phyloP scores from a whole-genome alignment of 1,139 yeast genomes.

The Candida sojae region DNA sequence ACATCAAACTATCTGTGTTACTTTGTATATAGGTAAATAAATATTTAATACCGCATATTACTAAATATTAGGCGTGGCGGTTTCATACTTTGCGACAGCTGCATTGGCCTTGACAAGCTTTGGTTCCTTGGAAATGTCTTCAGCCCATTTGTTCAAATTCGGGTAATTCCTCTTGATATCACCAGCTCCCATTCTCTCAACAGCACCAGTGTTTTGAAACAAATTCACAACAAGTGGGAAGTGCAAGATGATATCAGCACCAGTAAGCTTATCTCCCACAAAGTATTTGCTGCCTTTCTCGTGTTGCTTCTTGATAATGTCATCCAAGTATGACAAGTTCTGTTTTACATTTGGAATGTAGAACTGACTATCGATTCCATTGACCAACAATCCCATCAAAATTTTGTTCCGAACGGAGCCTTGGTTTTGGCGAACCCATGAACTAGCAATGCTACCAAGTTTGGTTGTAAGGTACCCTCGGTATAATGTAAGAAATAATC shows the following conservation, averaged over 20 bases:
- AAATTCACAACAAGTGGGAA: slow-evolving; percentile 33
- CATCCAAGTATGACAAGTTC: slow-evolving; percentile 33
- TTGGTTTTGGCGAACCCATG: slow-evolving; percentile 23
- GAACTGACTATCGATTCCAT: slow-evolving; percentile 27
- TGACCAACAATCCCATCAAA: slow-evolving; percentile 26
- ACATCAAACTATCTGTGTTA: no score
- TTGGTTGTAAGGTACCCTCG: slow-evolving; percentile 42
- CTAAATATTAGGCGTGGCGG: slow-evolving; percentile 13
- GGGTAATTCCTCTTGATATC: slow-evolving; percentile 20
- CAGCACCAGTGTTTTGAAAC: slow-evolving; percentile 14
- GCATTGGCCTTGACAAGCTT: slow-evolving; percentile 22
- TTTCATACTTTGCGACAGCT: slow-evolving; percentile 12
- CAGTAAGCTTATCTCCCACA: slow-evolving; percentile 39
- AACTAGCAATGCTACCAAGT: slow-evolving; percentile 33
- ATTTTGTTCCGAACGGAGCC: slow-evolving; percentile 32
- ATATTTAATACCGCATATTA: background rate
- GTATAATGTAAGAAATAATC: slow-evolving; percentile 40
- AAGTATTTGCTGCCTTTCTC: slow-evolving; percentile 28
- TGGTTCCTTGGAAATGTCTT: slow-evolving; percentile 21
- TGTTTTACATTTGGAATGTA: slow-evolving; percentile 26
- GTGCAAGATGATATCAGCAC: slow-evolving; percentile 40
- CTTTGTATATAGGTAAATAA: no score
- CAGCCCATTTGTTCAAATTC: slow-evolving; percentile 26
- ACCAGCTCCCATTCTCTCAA: slow-evolving; percentile 8
- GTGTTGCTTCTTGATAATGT: slow-evolving; percentile 26